Conservation (phyloP, 106 monocot species). For the Gastrodia elata region DNA sequence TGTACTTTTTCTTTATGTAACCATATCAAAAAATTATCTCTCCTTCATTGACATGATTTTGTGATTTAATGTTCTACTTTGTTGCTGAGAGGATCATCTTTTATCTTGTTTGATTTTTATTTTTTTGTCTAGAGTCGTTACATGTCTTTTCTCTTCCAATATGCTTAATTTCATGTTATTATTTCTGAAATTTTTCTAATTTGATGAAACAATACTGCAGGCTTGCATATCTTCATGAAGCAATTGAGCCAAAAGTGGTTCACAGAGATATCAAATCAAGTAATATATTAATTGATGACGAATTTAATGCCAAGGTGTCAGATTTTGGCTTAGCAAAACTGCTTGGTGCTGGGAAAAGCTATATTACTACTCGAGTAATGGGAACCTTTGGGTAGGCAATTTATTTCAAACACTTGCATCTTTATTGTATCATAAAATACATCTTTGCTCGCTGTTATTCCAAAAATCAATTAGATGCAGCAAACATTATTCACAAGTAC, state of each 20-base stretch:
- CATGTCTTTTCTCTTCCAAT: neutral
- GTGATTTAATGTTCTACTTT: neutral
- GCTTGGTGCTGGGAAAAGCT: constrained; percentile 56
- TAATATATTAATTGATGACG: constrained; percentile 59
- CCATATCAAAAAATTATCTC: neutral
- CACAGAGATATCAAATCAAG: constrained; percentile 71
- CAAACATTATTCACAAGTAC: neutral
- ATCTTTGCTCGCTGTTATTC: constrained; percentile 3
- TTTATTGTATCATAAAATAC: neutral
- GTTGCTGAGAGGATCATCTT: neutral
- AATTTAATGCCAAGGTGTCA: constrained; percentile 59
- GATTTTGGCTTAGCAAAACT: constrained; percentile 73
- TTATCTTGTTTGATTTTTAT: neutral
- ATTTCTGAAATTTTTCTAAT: constrained; percentile 1
- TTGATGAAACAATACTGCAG: constrained; percentile 16
- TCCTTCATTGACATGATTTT: neutral
- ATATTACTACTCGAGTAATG: constrained; percentile 62
- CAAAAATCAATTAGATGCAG: neutral
- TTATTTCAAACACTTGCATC: neutral
- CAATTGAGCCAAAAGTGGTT: constrained; percentile 68
- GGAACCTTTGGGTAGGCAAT: constrained; percentile 59
- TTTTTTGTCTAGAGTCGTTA: neutral
- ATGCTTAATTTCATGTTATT: neutral
- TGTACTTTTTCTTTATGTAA: neutral
- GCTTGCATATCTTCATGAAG: constrained; percentile 64